These are phyloP conservation scores for Debaryomyces sp. DNA, from an alignment of 1,139 yeast species.

Conservation along the genomic window DNA sequence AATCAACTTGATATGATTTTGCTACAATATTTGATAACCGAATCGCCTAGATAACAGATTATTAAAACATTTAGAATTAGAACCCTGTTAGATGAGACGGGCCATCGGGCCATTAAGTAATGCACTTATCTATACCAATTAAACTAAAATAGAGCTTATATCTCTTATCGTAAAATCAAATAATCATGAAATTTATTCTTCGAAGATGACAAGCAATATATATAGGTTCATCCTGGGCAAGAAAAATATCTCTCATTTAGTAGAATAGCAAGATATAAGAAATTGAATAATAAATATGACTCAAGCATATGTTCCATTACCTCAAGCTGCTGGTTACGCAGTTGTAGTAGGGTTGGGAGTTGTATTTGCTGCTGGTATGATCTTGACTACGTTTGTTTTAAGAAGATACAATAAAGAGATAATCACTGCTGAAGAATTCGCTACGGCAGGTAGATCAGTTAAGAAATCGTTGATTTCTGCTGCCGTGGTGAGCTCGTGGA, in stretches of 20 bases:
- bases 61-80: background rate
- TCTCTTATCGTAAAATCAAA: background rate
- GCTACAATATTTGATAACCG: background rate
- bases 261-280: background rate
- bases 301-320: constrained; percentile 25
- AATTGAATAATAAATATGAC: constrained; percentile 6
- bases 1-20: background rate
- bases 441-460: constrained; percentile 85
- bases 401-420: constrained; percentile 78
- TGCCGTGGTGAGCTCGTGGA: constrained; percentile 91
- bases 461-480: constrained; percentile 60
- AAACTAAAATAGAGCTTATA: background rate
- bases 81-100: background rate
- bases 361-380: constrained; percentile 79
- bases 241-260: background rate
- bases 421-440: constrained; percentile 86
- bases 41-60: background rate
- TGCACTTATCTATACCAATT: background rate
- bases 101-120: background rate
- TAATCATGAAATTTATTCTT: background rate
- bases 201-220: background rate
- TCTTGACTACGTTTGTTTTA: constrained; percentile 66
- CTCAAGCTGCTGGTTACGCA: constrained; percentile 90
- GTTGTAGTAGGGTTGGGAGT: constrained; percentile 87
- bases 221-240: background rate